Percentiles rank a stretch among this genome's conserved stretches.
phyloP scores from a whole-genome alignment of 345 rosid species.

The Aquilaria malaccensis region DNA sequence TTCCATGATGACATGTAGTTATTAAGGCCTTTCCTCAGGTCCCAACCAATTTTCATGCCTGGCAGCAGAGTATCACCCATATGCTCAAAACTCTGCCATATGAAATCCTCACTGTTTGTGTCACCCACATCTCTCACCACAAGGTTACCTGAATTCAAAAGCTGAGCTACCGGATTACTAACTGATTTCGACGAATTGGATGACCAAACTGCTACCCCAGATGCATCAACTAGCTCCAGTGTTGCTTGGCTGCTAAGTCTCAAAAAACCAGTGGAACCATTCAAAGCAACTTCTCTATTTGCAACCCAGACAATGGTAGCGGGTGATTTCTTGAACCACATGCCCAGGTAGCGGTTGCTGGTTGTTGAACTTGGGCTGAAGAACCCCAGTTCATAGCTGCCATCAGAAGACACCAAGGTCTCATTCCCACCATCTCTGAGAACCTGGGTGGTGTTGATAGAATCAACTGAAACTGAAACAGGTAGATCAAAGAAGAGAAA shows the following conservation, averaged over 20 bases:
- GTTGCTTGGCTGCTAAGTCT: conserved; percentile 18
- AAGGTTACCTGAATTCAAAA: conserved; percentile 37
- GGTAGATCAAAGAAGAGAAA: too few relatives aligned
- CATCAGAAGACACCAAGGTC: background rate
- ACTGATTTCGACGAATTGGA: conserved; percentile 7
- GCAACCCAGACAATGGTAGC: conserved; percentile 36
- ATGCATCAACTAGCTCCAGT: background rate
- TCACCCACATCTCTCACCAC: conserved; percentile 23
- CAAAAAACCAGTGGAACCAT: conserved; percentile 19
- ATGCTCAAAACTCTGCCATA: conserved; percentile 54
- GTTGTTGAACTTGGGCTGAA: background rate
- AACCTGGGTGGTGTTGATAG: too few relatives aligned
- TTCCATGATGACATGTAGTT: conserved; percentile 32
- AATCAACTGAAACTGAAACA: too few relatives aligned
- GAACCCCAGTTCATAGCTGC: background rate
- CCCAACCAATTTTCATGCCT: conserved; percentile 42
- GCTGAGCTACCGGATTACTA: conserved; percentile 25
- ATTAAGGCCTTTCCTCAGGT: conserved; percentile 14
- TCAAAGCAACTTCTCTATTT: conserved; percentile 26
- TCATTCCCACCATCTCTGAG: too few relatives aligned
- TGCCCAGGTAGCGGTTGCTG: background rate
- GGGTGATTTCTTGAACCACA: background rate
- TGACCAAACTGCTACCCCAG: conserved; percentile 16
- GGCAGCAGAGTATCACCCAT: conserved; percentile 37
- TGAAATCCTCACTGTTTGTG: background rate